A percentile compares a stretch with the other conserved stretches of the same genome.
Evolutionary conservation across 805 yeast species (phyloP).

Genomic region (Suhomyces sp.): DNA sequence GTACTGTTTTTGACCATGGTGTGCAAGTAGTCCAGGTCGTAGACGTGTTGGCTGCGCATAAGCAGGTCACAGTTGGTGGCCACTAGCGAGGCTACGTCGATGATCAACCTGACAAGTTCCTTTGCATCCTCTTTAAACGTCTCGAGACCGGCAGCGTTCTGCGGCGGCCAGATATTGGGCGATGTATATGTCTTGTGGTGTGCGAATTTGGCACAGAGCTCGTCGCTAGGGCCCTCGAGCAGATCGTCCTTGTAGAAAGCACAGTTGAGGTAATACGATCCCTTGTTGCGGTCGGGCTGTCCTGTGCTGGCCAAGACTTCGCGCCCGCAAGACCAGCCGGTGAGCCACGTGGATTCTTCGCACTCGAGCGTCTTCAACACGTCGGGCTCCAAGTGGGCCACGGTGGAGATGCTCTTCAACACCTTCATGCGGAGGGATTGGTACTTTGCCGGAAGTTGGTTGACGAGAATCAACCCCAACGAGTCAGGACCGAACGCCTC

Average conservation of each 20-base stretch:
- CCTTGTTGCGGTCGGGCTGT: conserved; percentile 48
- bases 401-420: conserved; percentile 38
- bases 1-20: conserved; percentile 47
- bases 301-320: conserved; percentile 45
- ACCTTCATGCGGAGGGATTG: conserved; percentile 39
- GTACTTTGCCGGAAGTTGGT: conserved; percentile 40
- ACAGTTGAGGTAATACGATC: conserved; percentile 58
- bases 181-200: conserved; percentile 44
- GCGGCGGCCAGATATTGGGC: conserved; percentile 52
- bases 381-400: conserved; percentile 38
- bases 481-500: conserved; percentile 56
- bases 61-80: conserved; percentile 55
- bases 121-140: conserved; percentile 38
- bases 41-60: conserved; percentile 16
- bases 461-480: conserved; percentile 51
- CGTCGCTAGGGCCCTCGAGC: conserved; percentile 46
- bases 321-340: conserved; percentile 62
- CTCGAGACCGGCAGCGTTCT: conserved; percentile 17
- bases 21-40: conserved; percentile 32
- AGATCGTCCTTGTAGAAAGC: conserved; percentile 45
- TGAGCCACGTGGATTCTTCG: conserved; percentile 50
- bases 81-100: conserved; percentile 46
- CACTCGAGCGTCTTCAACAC: conserved; percentile 40
- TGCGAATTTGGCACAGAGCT: conserved; percentile 27
- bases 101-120: conserved; percentile 42